Conservation (phyloP, 2,329 filamentous ascomycete species). For the Cryphonectria nitschkei region DNA sequence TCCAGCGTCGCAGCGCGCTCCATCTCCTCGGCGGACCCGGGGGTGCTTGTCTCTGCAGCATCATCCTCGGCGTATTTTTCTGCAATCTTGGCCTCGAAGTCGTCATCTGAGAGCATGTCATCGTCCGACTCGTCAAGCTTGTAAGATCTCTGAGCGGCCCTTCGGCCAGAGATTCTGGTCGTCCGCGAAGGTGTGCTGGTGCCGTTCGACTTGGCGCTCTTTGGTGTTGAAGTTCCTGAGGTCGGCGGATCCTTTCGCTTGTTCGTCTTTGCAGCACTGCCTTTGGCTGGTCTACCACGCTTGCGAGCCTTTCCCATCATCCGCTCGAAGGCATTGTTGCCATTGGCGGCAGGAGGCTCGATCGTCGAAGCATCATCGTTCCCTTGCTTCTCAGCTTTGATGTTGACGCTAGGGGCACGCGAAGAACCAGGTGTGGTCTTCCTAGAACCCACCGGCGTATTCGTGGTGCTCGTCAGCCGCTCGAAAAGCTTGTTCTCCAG, state of each 20-base stretch:
- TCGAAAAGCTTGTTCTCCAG: conserved; percentile 79
- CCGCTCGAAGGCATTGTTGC: conserved; percentile 57
- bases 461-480: conserved; percentile 56
- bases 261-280: conserved; percentile 24
- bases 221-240: conserved; percentile 48
- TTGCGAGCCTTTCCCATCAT: conserved; percentile 54
- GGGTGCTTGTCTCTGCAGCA: conserved; percentile 41
- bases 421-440: conserved; percentile 44
- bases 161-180: conserved; percentile 55
- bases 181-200: conserved; percentile 70
- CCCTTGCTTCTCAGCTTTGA: conserved; percentile 30
- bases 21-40: conserved; percentile 60
- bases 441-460: conserved; percentile 46
- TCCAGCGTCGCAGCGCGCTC: conserved; percentile 71
- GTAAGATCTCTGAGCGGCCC: conserved; percentile 50
- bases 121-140: conserved; percentile 62
- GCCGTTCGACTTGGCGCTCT: conserved; percentile 76
- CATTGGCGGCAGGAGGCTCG: conserved; percentile 43
- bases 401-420: conserved; percentile 41
- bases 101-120: conserved; percentile 75
- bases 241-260: conserved; percentile 44
- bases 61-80: conserved; percentile 53
- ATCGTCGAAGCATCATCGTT: conserved; percentile 17
- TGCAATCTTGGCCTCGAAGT: conserved; percentile 80
- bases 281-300: conserved; percentile 33